Base-by-base conservation (phyloP, 2,329 filamentous ascomycete species). In the Neonectria sp. region DNA sequence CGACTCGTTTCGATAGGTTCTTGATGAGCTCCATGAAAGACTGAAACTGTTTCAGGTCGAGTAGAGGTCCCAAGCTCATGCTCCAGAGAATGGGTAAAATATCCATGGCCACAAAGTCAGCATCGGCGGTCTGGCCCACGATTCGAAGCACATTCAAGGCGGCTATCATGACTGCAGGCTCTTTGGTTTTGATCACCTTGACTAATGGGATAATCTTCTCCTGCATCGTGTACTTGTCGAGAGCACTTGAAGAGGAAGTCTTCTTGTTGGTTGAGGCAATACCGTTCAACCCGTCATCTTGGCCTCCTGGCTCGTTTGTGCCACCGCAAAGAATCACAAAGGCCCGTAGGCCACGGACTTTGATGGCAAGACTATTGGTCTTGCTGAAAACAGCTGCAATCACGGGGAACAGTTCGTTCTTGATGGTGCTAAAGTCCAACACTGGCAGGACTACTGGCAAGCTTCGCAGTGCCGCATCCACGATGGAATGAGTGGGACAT, bases 151-250 rank as follows among this genome's bases (percentile, higher is more conserved):
- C 94, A 62, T 91, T 92, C 37, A 98, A 85, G 0, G 95, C 92
- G 6, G 95, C 95, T 86, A 98, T 93, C 93, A 98, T 98, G 11
- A 99, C 96, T 8, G 95, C 95, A 0, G 96, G 96, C 79, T 99
- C 96, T 78, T 97, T 98, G 0, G 96, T 99, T 82, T 97, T 98
- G 83, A 99, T 98, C 2, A 87, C 95, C 76, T 93, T 95, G 68
- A 99, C 86, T 5, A 98, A 83, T 0, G 96, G 96, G 0, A 98
- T 89, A 37, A 99, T 93, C 83, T 98, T 98, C 79, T 99, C 96
- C 79, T 99, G 96, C 83, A 99, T 95, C 0, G 96, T 98, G 77
- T 96, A 98, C 80, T 98, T 98, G 83, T 99, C 96, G 31, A 99
- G 85, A 3, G 95, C 95, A 2, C 91, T 94, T 1, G 92, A 92